These are phyloP conservation scores for Hansenula lynferdii DNA, from an alignment of 1,139 yeast species.

Conservation along the genomic window DNA sequence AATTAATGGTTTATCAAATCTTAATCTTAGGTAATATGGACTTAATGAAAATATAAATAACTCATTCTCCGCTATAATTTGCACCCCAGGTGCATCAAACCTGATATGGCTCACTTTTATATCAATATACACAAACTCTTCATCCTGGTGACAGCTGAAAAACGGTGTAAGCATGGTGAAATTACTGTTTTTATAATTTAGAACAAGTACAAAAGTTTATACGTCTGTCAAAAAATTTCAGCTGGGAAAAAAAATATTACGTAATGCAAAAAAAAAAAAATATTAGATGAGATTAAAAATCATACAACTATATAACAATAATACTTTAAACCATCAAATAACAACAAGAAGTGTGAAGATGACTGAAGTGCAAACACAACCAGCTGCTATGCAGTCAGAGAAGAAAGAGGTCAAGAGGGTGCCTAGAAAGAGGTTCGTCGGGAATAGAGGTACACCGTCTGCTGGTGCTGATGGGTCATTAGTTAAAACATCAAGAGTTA, in stretches of 20 bases:
- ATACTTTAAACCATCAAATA: not conserved
- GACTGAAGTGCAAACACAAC: not conserved
- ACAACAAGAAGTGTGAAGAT: not conserved
- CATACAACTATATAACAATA: not conserved
- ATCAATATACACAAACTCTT: slow-evolving; percentile 56
- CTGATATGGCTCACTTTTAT: slow-evolving; percentile 60
- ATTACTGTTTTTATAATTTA: not conserved
- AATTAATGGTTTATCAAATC: slow-evolving; percentile 63
- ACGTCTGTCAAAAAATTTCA: not conserved
- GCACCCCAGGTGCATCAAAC: slow-evolving; percentile 65
- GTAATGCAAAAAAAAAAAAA: not conserved
- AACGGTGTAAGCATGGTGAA: slow-evolving; percentile 76
- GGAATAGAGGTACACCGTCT: slow-evolving; percentile 26
- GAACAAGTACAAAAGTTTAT: not conserved
- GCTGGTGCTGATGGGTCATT: slow-evolving; percentile 10
- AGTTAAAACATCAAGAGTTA: slow-evolving; percentile 20
- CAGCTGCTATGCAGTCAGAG: slow-evolving; percentile 1
- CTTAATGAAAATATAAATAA: slow-evolving; percentile 77
- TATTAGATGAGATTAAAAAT: not conserved
- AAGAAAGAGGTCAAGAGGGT: slow-evolving; percentile 15
- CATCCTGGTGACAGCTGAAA: slow-evolving; percentile 74
- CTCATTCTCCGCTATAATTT: slow-evolving; percentile 69
- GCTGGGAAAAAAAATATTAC: not conserved
- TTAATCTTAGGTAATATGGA: slow-evolving; percentile 81
- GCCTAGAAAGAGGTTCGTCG: slow-evolving; percentile 43